Base-by-base conservation (phyloP, 257 asterid species). In the Misopates orontium region DNA sequence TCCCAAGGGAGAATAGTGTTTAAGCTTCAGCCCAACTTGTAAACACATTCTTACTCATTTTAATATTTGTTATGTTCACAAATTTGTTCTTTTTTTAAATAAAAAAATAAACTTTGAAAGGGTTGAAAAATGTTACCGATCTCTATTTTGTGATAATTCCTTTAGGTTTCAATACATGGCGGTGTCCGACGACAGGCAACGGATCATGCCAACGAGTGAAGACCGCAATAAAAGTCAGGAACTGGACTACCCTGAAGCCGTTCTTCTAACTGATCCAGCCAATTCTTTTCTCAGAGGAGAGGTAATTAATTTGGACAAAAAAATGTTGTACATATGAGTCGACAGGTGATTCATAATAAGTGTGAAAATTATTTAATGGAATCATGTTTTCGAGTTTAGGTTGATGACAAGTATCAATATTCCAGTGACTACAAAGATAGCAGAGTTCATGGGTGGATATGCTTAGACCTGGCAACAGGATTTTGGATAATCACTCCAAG, bases 341-440 rank as follows among this genome's bases (percentile, higher is more conserved):
- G n/a, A n/a, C n/a, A n/a, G n/a, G n/a, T n/a, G n/a, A n/a, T n/a
- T n/a, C n/a, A n/a, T n/a, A n/a, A n/a, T n/a, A n/a, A n/a, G n/a
- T n/a, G n/a, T n/a, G n/a, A n/a, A n/a, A n/a, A n/a, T 28, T 28
- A 28, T 28, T 2, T 2, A 28, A 2, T 28, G 36, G 2, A 6
- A 28, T 28, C n/a, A n/a, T 28, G 2, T 28, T 28, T 13, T 62
- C 19, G 16, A 22, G 25, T 44, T 28, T 24, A 91, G 98, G 98
- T 92, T 1, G 98, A 92, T 53, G 98, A 92, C 67, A 92, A 92
- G 68, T 92, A 92, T 21, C 98, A 92, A 56, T 92, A 92, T 60
- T 82, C 95, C 4, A 82, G 93, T 36, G 97, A 92, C 58, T 84
- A 89, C 71, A 87, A 82, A 67, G 92, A 89, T 58, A 77, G 56